A percentile compares a stretch with the other conserved stretches of the same genome.
Evolutionary conservation across 2,329 filamentous ascomycete species (phyloP).

Genomic region (Cladophialophora yegresii): DNA sequence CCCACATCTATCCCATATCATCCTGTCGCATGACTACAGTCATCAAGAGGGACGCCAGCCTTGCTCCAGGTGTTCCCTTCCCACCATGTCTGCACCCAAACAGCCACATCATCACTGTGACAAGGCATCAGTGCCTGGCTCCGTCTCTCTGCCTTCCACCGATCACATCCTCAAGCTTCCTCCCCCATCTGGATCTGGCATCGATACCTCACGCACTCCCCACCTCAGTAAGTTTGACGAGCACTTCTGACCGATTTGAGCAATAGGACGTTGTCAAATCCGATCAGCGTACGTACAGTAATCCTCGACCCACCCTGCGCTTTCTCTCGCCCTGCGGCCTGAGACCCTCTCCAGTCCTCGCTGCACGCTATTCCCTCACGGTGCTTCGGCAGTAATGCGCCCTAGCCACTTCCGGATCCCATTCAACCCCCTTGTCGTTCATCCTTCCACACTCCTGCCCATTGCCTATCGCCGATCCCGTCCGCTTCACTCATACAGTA

Average conservation of each 20-base stretch:
- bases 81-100: slow-evolving; percentile 7
- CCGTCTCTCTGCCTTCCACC: slow-evolving; percentile 18
- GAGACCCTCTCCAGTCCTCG: slow-evolving; percentile 10
- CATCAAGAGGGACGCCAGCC: neutral
- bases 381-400: slow-evolving; percentile 12
- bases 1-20: slow-evolving; percentile 17
- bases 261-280: slow-evolving; percentile 33
- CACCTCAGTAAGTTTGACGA: slow-evolving; percentile 15
- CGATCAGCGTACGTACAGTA: slow-evolving; percentile 34
- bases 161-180: neutral
- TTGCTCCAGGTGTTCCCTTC: neutral
- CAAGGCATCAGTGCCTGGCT: slow-evolving; percentile 24
- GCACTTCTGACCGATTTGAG: slow-evolving; percentile 31
- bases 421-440: slow-evolving; percentile 5
- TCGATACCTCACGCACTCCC: slow-evolving; percentile 7
- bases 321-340: slow-evolving; percentile 8
- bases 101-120: neutral
- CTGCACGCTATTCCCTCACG: slow-evolving; percentile 11
- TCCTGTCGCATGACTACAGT: slow-evolving; percentile 21
- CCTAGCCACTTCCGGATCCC: slow-evolving; percentile 18
- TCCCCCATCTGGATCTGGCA: slow-evolving; percentile 22
- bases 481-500: slow-evolving; percentile 17
- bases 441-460: slow-evolving; percentile 10
- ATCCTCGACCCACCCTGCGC: slow-evolving; percentile 30
- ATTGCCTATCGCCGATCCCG: slow-evolving; percentile 26